phyloP scores from a whole-genome alignment of 345 rosid species.

The Boechera retrofracta region DNA sequence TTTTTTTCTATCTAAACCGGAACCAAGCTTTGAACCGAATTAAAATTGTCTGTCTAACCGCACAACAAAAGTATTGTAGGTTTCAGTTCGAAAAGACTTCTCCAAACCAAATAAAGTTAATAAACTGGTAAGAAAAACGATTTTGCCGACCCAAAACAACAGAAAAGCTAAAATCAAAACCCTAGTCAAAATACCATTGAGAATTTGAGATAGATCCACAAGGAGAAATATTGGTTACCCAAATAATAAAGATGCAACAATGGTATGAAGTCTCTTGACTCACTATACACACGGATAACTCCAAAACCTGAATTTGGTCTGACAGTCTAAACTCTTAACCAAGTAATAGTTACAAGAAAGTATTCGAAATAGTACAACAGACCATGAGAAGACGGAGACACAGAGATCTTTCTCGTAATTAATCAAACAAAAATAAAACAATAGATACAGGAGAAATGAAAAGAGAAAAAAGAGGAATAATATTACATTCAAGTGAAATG shows the following conservation, averaged over 20 bases:
- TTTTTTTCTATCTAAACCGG: background rate
- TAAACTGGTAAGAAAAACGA: no score
- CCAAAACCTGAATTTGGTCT: background rate
- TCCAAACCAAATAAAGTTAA: background rate
- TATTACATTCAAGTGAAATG: slow-evolving; percentile 32
- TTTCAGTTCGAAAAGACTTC: background rate
- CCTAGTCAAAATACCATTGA: background rate
- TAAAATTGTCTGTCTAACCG: background rate
- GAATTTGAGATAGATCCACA: background rate
- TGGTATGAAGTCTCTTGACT: background rate
- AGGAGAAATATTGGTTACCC: background rate
- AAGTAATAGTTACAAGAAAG: slow-evolving; percentile 14
- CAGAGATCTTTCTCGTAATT: background rate
- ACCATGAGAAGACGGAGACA: slow-evolving; percentile 4
- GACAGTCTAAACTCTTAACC: slow-evolving; percentile 23
- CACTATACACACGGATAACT: background rate
- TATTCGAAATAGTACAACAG: background rate
- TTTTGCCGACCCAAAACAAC: background rate
- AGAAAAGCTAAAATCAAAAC: background rate
- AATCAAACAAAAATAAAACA: background rate
- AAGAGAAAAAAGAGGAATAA: background rate
- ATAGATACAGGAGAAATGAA: slow-evolving; percentile 25
- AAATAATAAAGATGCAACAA: background rate
- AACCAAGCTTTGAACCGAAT: background rate
- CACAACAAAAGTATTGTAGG: background rate